phyloP scores from a whole-genome alignment of 2,329 filamentous ascomycete genomes.

The Colletotrichum caudatum region DNA sequence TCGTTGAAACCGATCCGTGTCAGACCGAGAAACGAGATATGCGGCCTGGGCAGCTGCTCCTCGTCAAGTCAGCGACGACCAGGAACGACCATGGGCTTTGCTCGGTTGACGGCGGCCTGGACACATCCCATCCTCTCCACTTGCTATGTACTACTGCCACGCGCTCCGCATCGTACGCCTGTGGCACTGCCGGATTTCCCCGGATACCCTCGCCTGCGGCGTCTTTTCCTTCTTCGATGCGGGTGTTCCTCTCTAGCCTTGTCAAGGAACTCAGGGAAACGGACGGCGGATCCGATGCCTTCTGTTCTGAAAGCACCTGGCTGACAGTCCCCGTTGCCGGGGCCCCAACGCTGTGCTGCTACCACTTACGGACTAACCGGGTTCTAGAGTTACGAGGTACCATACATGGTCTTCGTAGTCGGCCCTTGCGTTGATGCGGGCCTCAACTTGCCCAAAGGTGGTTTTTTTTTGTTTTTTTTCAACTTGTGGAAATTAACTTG shows the following conservation, averaged over 20 bases:
- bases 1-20: not conserved
- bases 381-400: not conserved
- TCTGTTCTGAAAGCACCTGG: too few relatives aligned
- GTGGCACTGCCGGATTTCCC: not conserved
- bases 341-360: not conserved
- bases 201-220: not conserved
- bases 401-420: too few relatives aligned
- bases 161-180: not conserved
- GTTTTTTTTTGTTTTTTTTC: too few relatives aligned
- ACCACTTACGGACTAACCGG: not conserved
- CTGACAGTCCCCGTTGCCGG: not conserved
- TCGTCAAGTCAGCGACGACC: not conserved
- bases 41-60: too few relatives aligned
- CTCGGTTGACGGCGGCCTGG: not conserved
- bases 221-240: not conserved
- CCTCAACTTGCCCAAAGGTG: too few relatives aligned
- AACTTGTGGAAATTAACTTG: too few relatives aligned
- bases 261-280: not conserved
- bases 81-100: not conserved
- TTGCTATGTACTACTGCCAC: not conserved
- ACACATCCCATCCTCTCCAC: not conserved
- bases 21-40: not conserved
- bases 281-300: not conserved
- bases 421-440: too few relatives aligned
- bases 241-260: not conserved